Percentiles rank a stretch among this genome's conserved stretches.
Evolutionary conservation across 768 basidiomycete genomes (phyloP).

Genomic region (Rhodosporidiobolus odoratus): DNA sequence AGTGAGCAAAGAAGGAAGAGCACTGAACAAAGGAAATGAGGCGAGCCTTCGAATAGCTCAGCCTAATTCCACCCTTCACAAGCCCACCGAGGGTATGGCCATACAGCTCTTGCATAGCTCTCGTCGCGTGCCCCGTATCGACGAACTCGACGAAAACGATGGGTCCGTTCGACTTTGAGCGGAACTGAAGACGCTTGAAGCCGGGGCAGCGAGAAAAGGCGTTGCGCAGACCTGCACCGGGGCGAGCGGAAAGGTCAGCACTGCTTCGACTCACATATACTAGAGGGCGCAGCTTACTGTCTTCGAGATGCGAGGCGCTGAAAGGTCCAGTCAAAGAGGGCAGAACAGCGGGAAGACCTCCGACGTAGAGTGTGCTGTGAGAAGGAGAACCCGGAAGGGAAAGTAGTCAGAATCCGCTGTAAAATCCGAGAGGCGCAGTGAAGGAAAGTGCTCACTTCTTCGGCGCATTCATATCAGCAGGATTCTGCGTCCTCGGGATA

Average conservation of each 20-base stretch:
- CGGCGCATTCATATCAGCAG: conserved; percentile 39
- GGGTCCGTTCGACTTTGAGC: conserved; percentile 93
- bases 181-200: conserved; percentile 85
- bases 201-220: conserved; percentile 75
- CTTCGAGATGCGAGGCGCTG: conserved; percentile 76
- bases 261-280: too few species aligned
- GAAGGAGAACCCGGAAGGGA: neutral
- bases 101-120: conserved; percentile 81
- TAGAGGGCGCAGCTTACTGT: too few species aligned
- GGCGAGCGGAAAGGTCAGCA: neutral
- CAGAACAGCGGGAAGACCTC: conserved; percentile 71
- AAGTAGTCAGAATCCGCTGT: neutral
- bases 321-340: conserved; percentile 50
- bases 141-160: conserved; percentile 99
- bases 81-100: conserved; percentile 84
- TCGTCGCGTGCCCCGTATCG: conserved; percentile 74
- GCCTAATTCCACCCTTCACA: conserved; percentile 87
- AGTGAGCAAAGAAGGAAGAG: neutral
- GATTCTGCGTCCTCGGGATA: conserved; percentile 28
- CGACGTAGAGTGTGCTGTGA: conserved; percentile 89
- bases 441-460: conserved; percentile 29
- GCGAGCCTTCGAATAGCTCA: conserved; percentile 73
- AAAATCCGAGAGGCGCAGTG: neutral
- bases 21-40: neutral
- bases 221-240: conserved; percentile 54